A percentile compares a stretch with the other conserved stretches of the same genome.
Evolutionary conservation across 768 basidiomycete species (phyloP).

Genomic region (Mycena venus): DNA sequence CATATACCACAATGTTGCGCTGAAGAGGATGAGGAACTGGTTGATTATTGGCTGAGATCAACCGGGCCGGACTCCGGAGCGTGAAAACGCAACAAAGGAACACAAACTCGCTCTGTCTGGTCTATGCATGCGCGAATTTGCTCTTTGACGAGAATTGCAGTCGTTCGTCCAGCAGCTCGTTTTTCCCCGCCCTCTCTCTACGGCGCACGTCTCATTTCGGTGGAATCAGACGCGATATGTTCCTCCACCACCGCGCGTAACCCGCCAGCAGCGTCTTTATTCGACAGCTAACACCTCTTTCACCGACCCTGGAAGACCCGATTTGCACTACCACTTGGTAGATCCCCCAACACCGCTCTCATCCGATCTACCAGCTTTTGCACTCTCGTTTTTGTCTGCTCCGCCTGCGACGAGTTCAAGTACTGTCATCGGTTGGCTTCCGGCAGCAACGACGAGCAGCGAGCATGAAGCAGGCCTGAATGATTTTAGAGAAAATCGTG

Average conservation of each 20-base stretch:
- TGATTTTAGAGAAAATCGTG: constrained; percentile 83
- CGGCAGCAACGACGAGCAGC: constrained; percentile 54
- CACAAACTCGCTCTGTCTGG: too few species aligned
- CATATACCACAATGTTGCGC: too few species aligned
- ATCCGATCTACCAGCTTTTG: constrained; percentile 63
- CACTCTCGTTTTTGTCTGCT: constrained; percentile 70
- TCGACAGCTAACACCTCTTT: constrained; percentile 31
- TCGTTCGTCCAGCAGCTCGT: neutral
- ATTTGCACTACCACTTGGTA: constrained; percentile 79
- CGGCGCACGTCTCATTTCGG: neutral
- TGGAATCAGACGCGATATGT: neutral
- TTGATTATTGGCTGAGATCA: too few species aligned
- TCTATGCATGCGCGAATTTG: constrained; percentile 13
- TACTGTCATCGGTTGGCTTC: constrained; percentile 79
- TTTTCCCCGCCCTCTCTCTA: neutral
- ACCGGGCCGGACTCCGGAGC: too few species aligned
- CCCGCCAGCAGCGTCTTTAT: neutral
- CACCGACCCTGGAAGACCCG: constrained; percentile 72
- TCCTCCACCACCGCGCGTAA: neutral
- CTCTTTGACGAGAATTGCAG: constrained; percentile 7
- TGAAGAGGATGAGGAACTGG: too few species aligned
- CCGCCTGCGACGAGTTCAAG: constrained; percentile 62
- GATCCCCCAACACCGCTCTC: constrained; percentile 65
- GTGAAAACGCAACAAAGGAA: too few species aligned
- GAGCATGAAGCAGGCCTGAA: constrained; percentile 67